These are phyloP conservation scores for Rosa rugosa DNA, from an alignment of 306 rosid species.

Conservation along the genomic window DNA sequence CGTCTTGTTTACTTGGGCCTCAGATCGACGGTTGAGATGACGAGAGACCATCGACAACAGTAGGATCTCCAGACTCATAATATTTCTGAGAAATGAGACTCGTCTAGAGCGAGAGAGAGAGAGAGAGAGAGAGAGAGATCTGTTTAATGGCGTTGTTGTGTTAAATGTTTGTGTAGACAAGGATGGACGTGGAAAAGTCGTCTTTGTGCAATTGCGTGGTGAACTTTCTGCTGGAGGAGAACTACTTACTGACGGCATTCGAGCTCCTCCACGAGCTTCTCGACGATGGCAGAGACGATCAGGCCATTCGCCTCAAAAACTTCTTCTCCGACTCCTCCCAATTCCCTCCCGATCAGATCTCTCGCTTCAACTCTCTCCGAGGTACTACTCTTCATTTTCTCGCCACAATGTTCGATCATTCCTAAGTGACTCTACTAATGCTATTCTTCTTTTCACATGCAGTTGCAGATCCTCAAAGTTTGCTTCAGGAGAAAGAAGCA, in stretches of 20 bases:
- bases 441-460: conserved; percentile 31
- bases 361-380: conserved; percentile 79
- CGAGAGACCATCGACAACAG: no score
- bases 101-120: no score
- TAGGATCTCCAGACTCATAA: no score
- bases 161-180: no score
- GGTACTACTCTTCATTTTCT: conserved; percentile 38
- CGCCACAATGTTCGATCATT: no score
- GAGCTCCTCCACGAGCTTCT: conserved; percentile 99
- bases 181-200: conserved; percentile 88
- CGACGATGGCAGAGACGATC: conserved; percentile 80
- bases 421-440: background rate
- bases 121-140: no score
- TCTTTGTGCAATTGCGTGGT: conserved; percentile 97
- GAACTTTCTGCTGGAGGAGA: conserved; percentile 92
- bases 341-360: conserved; percentile 86
- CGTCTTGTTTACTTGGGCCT: no score
- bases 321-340: conserved; percentile 76
- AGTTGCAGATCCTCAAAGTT: conserved; percentile 94
- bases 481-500: conserved; percentile 84
- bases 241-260: conserved; percentile 82
- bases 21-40: no score
- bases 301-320: conserved; percentile 88
- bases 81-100: no score
- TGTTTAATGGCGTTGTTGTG: no score